Evolutionary conservation across 805 yeast species (phyloP).

Genomic region (Martiniozyma abietophila): DNA sequence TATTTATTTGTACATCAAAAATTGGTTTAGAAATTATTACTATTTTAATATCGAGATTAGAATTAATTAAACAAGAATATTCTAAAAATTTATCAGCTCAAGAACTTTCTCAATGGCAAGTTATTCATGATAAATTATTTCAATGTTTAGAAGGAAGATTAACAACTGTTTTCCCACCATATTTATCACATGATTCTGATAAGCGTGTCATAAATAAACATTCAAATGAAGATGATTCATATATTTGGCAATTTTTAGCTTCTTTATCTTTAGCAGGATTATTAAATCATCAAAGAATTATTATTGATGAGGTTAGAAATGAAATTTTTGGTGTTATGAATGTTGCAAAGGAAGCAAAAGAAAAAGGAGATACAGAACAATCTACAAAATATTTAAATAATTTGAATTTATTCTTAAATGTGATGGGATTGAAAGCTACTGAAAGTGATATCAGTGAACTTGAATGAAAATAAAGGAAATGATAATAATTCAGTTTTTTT

Average conservation of each 20-base stretch:
- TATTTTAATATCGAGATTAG: conserved; percentile 85
- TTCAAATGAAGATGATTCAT: conserved; percentile 53
- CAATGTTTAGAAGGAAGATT: conserved; percentile 70
- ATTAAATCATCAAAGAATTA: conserved; percentile 81
- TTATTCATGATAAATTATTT: conserved; percentile 74
- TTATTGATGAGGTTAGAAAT: conserved; percentile 89
- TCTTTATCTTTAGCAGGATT: conserved; percentile 87
- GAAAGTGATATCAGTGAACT: conserved; percentile 83
- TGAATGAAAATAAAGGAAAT: background rate
- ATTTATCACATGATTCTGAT: conserved; percentile 26
- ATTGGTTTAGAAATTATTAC: conserved; percentile 83
- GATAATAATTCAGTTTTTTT: background rate
- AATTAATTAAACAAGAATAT: conserved; percentile 80
- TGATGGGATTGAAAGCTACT: conserved; percentile 91
- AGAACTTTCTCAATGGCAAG: conserved; percentile 62
- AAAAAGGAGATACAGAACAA: conserved; percentile 33
- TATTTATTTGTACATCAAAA: conserved; percentile 60
- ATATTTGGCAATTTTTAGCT: conserved; percentile 96
- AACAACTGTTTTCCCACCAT: conserved; percentile 73
- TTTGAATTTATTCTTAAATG: conserved; percentile 86
- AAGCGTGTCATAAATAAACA: conserved; percentile 28
- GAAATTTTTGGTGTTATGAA: conserved; percentile 84
- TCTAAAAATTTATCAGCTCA: conserved; percentile 36
- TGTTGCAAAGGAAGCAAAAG: conserved; percentile 47
- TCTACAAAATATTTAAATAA: conserved; percentile 53